phyloP scores from a whole-genome alignment of 768 basidiomycete species.

The Suillus weaverae region DNA sequence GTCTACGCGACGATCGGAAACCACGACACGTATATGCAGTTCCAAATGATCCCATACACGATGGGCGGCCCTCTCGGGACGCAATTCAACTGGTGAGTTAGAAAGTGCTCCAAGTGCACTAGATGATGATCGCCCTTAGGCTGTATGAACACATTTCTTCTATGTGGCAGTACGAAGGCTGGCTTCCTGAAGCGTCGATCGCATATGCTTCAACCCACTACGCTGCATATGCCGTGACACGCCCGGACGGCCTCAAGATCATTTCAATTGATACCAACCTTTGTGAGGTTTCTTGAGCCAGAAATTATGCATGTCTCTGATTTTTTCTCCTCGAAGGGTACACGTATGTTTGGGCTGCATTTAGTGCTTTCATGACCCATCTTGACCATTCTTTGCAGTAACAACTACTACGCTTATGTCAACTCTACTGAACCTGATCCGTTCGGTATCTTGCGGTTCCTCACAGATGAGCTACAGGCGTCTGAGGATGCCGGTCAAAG shows the following conservation, averaged over 20 bases:
- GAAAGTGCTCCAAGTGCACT: background rate
- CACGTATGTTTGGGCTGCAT: constrained; percentile 22
- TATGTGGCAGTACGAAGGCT: constrained; percentile 47
- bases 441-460: constrained; percentile 50
- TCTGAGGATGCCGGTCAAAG: constrained; percentile 49
- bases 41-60: constrained; percentile 41
- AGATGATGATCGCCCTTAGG: constrained; percentile 27
- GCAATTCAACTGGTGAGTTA: constrained; percentile 44
- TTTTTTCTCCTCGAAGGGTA: constrained; percentile 28
- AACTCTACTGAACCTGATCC: constrained; percentile 45
- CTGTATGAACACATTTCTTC: constrained; percentile 49
- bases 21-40: constrained; percentile 59
- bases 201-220: constrained; percentile 47
- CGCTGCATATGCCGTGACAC: constrained; percentile 45
- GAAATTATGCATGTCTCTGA: background rate
- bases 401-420: constrained; percentile 51
- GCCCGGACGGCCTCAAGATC: constrained; percentile 45
- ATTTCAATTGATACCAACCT: constrained; percentile 54
- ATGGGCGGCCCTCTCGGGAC: constrained; percentile 32
- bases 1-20: constrained; percentile 73
- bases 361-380: background rate
- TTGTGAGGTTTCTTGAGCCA: constrained; percentile 32
- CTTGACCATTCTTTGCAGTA: constrained; percentile 17
- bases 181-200: constrained; percentile 41
- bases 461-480: constrained; percentile 54